A percentile compares a stretch with the other conserved stretches of the same genome.
phyloP scores from a whole-genome alignment of 2,329 filamentous ascomycete species.

The Phaeosphaeriaceae sp. region DNA sequence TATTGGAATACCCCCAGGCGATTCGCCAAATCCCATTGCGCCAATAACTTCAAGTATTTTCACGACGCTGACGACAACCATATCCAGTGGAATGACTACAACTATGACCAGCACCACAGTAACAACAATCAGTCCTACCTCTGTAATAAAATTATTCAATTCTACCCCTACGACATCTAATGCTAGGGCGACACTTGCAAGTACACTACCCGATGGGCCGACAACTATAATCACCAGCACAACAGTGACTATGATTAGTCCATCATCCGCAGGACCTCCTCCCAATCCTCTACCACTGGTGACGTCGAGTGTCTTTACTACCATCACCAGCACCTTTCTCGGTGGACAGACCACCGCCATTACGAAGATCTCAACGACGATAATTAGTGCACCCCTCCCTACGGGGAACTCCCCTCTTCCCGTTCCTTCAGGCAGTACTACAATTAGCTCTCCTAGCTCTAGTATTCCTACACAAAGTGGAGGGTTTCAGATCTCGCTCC shows the following conservation, averaged over 20 bases:
- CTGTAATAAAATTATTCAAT: too few relatives aligned
- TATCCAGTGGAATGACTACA: too few relatives aligned
- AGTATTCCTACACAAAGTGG: neutral
- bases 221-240: neutral
- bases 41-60: too few relatives aligned
- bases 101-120: too few relatives aligned
- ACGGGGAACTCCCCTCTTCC: neutral
- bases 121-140: too few relatives aligned
- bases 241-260: neutral
- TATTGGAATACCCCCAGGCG: too few relatives aligned
- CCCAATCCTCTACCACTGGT: neutral
- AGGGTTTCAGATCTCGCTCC: neutral
- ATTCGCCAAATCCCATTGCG: too few relatives aligned
- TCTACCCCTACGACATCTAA: neutral
- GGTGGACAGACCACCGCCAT: neutral
- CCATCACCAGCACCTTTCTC: constrained; percentile 1
- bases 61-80: too few relatives aligned
- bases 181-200: neutral
- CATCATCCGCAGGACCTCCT: neutral
- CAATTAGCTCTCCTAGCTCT: neutral
- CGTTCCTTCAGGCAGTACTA: neutral
- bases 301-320: constrained; percentile 1
- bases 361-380: neutral
- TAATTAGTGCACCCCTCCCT: neutral
- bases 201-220: neutral